Conservation (phyloP, 129 eudicot genomes). For the carrot (Daucus carota) region DNA sequence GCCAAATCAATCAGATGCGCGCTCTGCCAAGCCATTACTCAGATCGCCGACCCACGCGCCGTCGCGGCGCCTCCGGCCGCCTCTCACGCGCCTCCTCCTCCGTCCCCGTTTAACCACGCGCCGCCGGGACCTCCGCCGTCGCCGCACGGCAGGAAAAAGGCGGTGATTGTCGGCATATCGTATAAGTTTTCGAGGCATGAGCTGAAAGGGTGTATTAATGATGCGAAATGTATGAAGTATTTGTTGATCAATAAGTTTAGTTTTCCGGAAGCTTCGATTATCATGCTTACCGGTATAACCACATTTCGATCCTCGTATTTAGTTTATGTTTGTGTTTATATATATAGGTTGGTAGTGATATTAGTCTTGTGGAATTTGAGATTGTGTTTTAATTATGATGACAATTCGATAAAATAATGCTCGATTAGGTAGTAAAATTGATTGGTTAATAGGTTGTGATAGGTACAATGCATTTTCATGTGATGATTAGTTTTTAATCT, state of each 20-base stretch:
- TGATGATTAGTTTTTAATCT: too few species aligned
- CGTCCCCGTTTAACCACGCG: constrained; percentile 49
- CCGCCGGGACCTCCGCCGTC: constrained; percentile 74
- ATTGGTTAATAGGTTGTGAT: not conserved
- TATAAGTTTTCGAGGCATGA: constrained; percentile 68
- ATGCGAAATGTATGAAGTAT: constrained; percentile 87
- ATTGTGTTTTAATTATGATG: not conserved
- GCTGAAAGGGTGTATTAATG: constrained; percentile 89
- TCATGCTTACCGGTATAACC: constrained; percentile 86
- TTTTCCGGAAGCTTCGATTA: constrained; percentile 83
- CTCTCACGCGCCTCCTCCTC: not conserved
- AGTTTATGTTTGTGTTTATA: not conserved
- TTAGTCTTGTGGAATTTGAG: not conserved
- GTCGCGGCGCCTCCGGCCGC: constrained; percentile 18
- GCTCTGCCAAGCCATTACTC: constrained; percentile 67
- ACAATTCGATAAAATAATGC: not conserved
- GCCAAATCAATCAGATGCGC: constrained; percentile 72
- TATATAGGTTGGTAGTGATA: not conserved
- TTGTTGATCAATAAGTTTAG: constrained; percentile 67
- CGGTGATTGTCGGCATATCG: constrained; percentile 88
- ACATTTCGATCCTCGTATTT: not conserved
- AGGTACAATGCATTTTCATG: not conserved
- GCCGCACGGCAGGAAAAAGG: constrained; percentile 74
- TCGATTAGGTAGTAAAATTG: not conserved
- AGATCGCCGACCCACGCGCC: constrained; percentile 55